phyloP scores from a whole-genome alignment of 495 filamentous ascomycete genomes.

The Xylaria scruposa region DNA sequence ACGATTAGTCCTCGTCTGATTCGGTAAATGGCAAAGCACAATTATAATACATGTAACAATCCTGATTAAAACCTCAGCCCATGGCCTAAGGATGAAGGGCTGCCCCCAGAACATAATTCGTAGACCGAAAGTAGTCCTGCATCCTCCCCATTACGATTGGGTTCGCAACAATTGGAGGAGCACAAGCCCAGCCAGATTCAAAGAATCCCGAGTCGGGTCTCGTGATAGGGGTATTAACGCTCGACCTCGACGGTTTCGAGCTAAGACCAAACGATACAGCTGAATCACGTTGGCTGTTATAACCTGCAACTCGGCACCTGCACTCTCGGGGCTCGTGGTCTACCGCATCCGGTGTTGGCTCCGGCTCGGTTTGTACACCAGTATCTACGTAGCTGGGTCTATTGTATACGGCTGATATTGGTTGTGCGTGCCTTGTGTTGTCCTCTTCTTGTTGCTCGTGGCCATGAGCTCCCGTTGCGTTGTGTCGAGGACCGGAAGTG shows the following conservation, averaged over 20 bases:
- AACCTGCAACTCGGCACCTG: not conserved
- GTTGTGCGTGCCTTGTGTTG: not conserved
- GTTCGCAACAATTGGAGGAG: constrained; percentile 21
- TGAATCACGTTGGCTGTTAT: constrained; percentile 31
- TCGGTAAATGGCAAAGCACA: not conserved
- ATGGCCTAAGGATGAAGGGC: constrained; percentile 31
- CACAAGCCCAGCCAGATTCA: not conserved
- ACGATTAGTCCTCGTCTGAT: not conserved
- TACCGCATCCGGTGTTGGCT: not conserved
- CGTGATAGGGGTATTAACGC: constrained; percentile 35
- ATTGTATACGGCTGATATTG: not conserved
- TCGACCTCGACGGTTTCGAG: constrained; percentile 24
- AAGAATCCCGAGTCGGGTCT: constrained; percentile 32
- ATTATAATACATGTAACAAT: constrained; percentile 7
- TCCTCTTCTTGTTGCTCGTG: not conserved
- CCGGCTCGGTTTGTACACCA: constrained; percentile 33
- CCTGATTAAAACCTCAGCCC: not conserved
- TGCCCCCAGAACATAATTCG: constrained; percentile 34
- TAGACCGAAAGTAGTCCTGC: constrained; percentile 42
- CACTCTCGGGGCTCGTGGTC: constrained; percentile 13
- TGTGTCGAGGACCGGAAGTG: not conserved
- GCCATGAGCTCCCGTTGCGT: not conserved
- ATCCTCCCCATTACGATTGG: constrained; percentile 40
- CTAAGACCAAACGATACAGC: constrained; percentile 27
- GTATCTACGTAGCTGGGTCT: constrained; percentile 33